Percentiles rank a stretch among this genome's conserved stretches.
These are phyloP conservation scores for Entoloma clypeatum DNA, from an alignment of 1,284 basidiomycete genomes.

Conservation along the genomic window DNA sequence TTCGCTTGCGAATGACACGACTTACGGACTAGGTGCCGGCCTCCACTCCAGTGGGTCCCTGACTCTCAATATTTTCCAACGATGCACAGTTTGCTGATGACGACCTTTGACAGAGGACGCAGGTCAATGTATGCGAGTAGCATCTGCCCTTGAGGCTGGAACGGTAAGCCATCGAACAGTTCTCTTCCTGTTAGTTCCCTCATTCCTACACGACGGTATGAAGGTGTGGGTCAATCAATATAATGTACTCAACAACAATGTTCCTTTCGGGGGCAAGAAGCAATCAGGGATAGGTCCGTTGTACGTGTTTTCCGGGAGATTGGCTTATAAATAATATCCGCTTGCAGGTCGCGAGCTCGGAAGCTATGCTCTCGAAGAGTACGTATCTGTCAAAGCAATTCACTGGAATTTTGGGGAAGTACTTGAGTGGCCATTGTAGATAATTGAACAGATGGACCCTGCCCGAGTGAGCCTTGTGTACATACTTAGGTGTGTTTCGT, in stretches of 20 bases:
- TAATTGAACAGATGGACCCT: background rate
- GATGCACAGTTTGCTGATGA: conserved; percentile 5
- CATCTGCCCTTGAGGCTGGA: conserved; percentile 79
- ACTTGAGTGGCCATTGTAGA: conserved; percentile 72
- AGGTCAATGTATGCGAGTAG: conserved; percentile 84
- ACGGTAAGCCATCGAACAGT: conserved; percentile 47
- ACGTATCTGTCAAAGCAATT: conserved; percentile 82
- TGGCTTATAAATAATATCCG: conserved; percentile 1
- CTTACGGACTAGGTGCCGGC: conserved; percentile 86
- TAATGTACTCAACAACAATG: conserved; percentile 74
- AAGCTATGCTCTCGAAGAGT: conserved; percentile 76
- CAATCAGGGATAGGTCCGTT: conserved; percentile 47
- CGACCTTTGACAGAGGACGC: conserved; percentile 57
- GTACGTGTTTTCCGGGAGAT: background rate
- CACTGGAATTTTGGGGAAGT: conserved; percentile 87
- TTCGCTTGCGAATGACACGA: conserved; percentile 76
- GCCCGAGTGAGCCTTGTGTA: background rate
- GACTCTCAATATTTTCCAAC: conserved; percentile 1
- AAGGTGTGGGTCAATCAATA: conserved; percentile 92
- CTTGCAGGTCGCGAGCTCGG: conserved; percentile 79
- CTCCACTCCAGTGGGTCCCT: conserved; percentile 73
- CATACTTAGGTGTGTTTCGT: background rate
- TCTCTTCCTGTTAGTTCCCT: background rate
- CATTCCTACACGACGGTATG: conserved; percentile 5
- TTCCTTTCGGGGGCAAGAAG: conserved; percentile 94